Conservation (phyloP, 306 rosid genomes). For the barrel medic (Medicago truncatula) region MtrunA17r5.0-ANR NC_053042.1:8319501-8320000, state of each 20-base stretch:
- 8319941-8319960: no score
- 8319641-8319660: no score
- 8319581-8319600: neutral
- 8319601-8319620: no score
- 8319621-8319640: no score
- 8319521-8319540: slow-evolving; percentile 45
- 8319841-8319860: slow-evolving; percentile 43
- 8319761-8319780: slow-evolving; percentile 57
- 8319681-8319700: neutral
- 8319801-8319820: slow-evolving; percentile 82
- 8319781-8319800: slow-evolving; percentile 77
- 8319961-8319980: no score
- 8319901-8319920: no score
- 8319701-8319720: slow-evolving; percentile 53
- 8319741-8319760: slow-evolving; percentile 68
- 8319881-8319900: no score
- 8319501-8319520: slow-evolving; percentile 51
- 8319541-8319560: slow-evolving; percentile 50
- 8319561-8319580: slow-evolving; percentile 48
- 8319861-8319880: no score
- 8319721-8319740: slow-evolving; percentile 63
- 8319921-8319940: no score
- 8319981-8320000: neutral
- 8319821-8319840: slow-evolving; percentile 61
- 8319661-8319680: no score